phyloP scores from a whole-genome alignment of 345 rosid genomes.

The Hibiscus syriacus region DNA sequence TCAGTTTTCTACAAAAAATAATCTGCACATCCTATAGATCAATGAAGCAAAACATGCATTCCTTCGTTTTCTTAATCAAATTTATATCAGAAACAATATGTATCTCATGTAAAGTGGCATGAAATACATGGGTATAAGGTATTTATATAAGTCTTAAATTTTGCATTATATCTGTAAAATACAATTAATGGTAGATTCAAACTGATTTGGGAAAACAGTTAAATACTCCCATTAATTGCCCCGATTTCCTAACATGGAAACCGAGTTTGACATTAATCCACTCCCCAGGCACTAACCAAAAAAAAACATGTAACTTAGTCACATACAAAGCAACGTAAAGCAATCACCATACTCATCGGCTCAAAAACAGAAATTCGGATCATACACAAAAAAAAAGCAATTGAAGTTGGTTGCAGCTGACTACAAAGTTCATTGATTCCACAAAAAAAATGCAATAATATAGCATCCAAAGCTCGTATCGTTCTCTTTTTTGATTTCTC shows the following conservation, averaged over 20 bases:
- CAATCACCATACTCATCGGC: slow-evolving; percentile 1
- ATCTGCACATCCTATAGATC: not conserved
- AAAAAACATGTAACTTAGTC: not conserved
- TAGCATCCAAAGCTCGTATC: slow-evolving; percentile 13
- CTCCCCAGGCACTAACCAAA: not conserved
- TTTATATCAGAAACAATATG: not conserved
- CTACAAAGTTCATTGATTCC: slow-evolving; percentile 14
- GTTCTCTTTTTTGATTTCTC: slow-evolving; percentile 4
- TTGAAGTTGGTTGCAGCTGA: slow-evolving; percentile 9
- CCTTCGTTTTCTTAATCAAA: not conserved
- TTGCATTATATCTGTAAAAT: not conserved
- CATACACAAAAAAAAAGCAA: not conserved
- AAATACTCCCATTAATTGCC: not conserved
- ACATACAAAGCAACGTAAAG: slow-evolving; percentile 4
- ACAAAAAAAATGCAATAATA: not conserved
- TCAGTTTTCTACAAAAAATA: not conserved
- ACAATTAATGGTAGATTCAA: not conserved
- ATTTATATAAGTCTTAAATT: not conserved
- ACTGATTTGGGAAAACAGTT: too few species aligned
- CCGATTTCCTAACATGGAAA: not conserved
- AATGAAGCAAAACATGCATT: slow-evolving; percentile 1
- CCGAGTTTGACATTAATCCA: not conserved
- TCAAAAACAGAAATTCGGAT: not conserved
- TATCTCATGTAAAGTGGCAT: not conserved
- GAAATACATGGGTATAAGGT: not conserved